Evolutionary conservation across 2,329 filamentous ascomycete genomes (phyloP), one percentile per base, ranked within the genome.

Genomic region (Albifimbria verrucaria): DNA sequence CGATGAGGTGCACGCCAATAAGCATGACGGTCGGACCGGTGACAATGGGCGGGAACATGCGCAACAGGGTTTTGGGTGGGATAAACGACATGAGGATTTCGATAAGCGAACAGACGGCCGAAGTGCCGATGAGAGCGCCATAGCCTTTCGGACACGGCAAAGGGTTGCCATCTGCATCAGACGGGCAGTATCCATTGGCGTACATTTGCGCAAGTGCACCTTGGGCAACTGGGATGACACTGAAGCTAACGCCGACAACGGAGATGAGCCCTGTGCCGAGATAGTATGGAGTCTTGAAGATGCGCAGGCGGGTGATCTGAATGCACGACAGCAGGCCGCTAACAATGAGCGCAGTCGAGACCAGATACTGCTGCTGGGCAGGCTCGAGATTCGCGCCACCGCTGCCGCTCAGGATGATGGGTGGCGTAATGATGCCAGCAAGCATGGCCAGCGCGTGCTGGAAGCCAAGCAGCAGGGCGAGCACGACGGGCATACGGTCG

Each of bases 381-480:
- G 75, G 62, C 3, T 72, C 68, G 7, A 94, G 75, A 60, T 91
- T 87, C 53, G 85, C 87, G 23, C 85, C 82, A 32, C 75, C 77
- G 2, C 79, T 68, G 17, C 80, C 78, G 2, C 82, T 72, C 54
- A 94, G 81, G 56, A 92, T 86, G 51, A 94, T 82, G 2, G 90
- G 89, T 32, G 90, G 90, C 2, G 89, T 88, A 55, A 94, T 92
- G 60, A 92, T 79, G 32, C 84, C 84, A 11, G 85, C 86, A 55
- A 89, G 69, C 89, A 94, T 92, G 52, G 88, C 83, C 42, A 94
- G 74, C 2, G 89, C 79, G 67, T 94, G 90, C 62, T 94, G 90
- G 50, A 94, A 82, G 18, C 90, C 90, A 2, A 94, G 80, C 2
- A 94, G 74, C 3, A 92, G 66, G 10, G 86, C 88, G 18, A 94